Base-by-base conservation (phyloP, 2,329 filamentous ascomycete species). In the Rhynchosporium graminicola region DNA sequence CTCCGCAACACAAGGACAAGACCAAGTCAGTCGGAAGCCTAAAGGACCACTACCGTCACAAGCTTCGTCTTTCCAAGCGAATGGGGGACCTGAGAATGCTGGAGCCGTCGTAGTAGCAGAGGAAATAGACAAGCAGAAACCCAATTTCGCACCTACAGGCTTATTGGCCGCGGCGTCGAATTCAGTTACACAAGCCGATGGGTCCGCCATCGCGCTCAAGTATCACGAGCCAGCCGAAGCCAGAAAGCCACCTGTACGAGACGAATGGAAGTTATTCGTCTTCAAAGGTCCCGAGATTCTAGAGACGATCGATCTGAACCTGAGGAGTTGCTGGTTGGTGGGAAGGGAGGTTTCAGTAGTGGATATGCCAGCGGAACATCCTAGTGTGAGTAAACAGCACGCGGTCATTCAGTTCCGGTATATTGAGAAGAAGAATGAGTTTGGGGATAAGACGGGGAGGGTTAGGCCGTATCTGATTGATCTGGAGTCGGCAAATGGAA, bases 161-260 rank as follows among this genome's bases (percentile, higher is more conserved):
- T 80, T 89, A 7, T 82, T 99, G 20, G 95, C 95, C 2, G 91
- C 92, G 50, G 92, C 92, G 67, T 92, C 92, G 57, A 98, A 99
- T 75, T 80, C 85, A 1, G 76, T 87, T 20, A 86, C 86, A 7
- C 87, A 96, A 66, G 85, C 85, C 31, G 86, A 87, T 71, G 91
- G 91, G 62, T 89, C 87, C 3, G 83, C 83, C 28, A 87, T 97
- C 60, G 86, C 91, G 3, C 84, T 99, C 52, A 98, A 98, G 79
- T 99, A 99, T 76, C 91, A 97, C 78, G 95, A 99, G 77, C 95
- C 95, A 1, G 80, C 91, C 10, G 95, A 99, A 79, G 91, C 94
- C 56, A 89, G 95, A 63, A 97, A 97, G 70, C 91, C 95, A 0
- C 83, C 93, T 0, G 73, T 88, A 0, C 88, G 86, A 60, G 87